These are phyloP conservation scores for Pichia sp. DNA, from an alignment of 1,139 yeast species.

Conservation along the genomic window DNA sequence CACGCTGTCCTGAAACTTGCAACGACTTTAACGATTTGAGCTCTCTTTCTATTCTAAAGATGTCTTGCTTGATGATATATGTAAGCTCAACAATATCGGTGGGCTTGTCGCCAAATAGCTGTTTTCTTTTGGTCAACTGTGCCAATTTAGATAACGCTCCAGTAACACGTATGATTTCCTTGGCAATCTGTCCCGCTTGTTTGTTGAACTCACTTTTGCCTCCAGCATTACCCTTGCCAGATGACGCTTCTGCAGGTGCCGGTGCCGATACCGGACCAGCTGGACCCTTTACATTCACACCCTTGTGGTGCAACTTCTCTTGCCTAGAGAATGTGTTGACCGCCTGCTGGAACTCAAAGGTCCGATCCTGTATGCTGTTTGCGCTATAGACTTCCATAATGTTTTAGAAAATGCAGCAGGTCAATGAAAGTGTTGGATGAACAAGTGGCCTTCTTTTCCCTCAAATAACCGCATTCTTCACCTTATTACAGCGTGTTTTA, in stretches of 20 bases:
- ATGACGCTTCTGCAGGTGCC: neutral
- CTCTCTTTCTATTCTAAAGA: slow-evolving; percentile 76
- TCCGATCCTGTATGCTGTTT: slow-evolving; percentile 60
- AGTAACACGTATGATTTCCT: slow-evolving; percentile 86
- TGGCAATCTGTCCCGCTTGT: slow-evolving; percentile 81
- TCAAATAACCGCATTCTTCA: neutral
- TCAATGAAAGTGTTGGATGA: neutral
- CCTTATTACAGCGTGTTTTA: neutral
- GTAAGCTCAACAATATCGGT: slow-evolving; percentile 91
- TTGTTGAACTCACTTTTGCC: slow-evolving; percentile 65
- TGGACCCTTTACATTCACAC: neutral
- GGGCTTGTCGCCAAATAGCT: slow-evolving; percentile 93
- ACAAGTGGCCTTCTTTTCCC: neutral
- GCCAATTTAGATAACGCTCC: slow-evolving; percentile 79
- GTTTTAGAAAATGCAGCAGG: neutral
- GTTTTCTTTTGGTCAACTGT: slow-evolving; percentile 74
- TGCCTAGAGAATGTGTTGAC: slow-evolving; percentile 65
- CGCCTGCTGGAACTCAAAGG: slow-evolving; percentile 82
- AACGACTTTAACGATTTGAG: slow-evolving; percentile 61
- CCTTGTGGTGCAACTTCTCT: slow-evolving; percentile 9
- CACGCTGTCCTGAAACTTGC: slow-evolving; percentile 33
- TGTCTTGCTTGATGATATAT: slow-evolving; percentile 87
- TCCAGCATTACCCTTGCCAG: slow-evolving; percentile 19
- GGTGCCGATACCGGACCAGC: neutral
- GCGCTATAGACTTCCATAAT: slow-evolving; percentile 25